Evolutionary conservation across 257 asterid species (phyloP), one percentile per base, ranked within the genome.

Genomic region (Nicotiana tomentosiformis): DNA sequence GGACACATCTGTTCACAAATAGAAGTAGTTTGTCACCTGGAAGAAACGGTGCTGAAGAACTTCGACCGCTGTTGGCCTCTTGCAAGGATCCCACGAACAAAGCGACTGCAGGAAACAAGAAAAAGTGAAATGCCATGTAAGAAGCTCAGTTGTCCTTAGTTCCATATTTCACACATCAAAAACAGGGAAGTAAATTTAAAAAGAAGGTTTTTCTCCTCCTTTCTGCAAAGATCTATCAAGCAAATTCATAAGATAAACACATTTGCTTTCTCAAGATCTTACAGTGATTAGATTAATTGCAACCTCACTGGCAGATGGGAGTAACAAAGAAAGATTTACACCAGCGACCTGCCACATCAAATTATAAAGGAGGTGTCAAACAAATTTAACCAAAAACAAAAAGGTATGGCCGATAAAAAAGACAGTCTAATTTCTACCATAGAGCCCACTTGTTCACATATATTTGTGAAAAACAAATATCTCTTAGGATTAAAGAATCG

Each of bases 251-350:
- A 76, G 26, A 74, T 14, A 26, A 26, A 74, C 2, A 14, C 20
- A 74, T 23, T 37, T 85, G 86, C 91, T 82, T 87, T 87, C 92
- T 57, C 64, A 76, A 16, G 46, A 26, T 56, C 98, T 90, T 87
- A 95, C 99, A 18, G 87, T 35, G 55, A 92, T 90, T 84, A 95
- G 96, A 84, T 87, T 85, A 82, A 92, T 67, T 69, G 98, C 98
- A 86, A 91, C 97, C 37, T 85, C 90, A 82, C 98, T 90, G 80
- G 92, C 97, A 86, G 95, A 93, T 66, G 97, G 97, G 51, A 95
- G 87, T 86, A 91, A 86, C 20, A 67, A 62, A 82, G 97, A 86
- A 43, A 93, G 90, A 88, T 90, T 84, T 46, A 82, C 91, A 62
- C 92, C 93, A 66, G 86, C 84, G 62, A 85, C 33, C 90, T 88